A percentile compares a stretch with the other conserved stretches of the same genome.
Conservation (phyloP, 169 alveolate genomes). For the Babesia gibsoni region DNA sequence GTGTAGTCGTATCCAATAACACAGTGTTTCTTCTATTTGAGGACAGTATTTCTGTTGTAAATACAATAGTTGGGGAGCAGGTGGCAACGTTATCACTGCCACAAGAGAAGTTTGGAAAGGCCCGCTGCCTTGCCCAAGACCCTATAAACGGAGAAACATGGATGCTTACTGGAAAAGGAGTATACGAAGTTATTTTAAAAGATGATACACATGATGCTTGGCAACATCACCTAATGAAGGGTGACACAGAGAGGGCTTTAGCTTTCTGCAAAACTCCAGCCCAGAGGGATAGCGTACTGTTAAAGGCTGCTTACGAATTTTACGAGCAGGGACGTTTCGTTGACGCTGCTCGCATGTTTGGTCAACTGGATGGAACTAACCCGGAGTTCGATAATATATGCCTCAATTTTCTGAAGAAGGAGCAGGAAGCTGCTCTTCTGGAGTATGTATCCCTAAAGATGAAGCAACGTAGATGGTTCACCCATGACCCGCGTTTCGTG, state of each 20-base stretch:
- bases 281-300: conserved; percentile 48
- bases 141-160: conserved; percentile 42
- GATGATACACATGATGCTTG: conserved; percentile 60
- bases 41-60: conserved; percentile 42
- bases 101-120: conserved; percentile 49
- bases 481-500: conserved; percentile 52
- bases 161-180: conserved; percentile 32
- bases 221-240: conserved; percentile 55
- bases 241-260: conserved; percentile 57
- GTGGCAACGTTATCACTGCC: conserved; percentile 52
- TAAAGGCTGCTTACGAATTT: conserved; percentile 49
- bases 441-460: conserved; percentile 44
- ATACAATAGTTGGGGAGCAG: conserved; percentile 54
- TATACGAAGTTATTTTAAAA: conserved; percentile 34
- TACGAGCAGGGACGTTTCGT: conserved; percentile 50
- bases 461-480: conserved; percentile 32
- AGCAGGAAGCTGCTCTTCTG: conserved; percentile 46
- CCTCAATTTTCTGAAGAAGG: conserved; percentile 38
- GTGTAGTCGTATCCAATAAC: conserved; percentile 35
- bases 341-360: conserved; percentile 53
- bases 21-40: conserved; percentile 54
- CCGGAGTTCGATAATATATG: conserved; percentile 55
- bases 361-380: conserved; percentile 39
- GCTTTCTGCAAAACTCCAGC: conserved; percentile 42
- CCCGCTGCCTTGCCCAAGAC: conserved; percentile 36